Base-by-base conservation (phyloP, 345 rosid genomes). In the Pistacia vera region DNA sequence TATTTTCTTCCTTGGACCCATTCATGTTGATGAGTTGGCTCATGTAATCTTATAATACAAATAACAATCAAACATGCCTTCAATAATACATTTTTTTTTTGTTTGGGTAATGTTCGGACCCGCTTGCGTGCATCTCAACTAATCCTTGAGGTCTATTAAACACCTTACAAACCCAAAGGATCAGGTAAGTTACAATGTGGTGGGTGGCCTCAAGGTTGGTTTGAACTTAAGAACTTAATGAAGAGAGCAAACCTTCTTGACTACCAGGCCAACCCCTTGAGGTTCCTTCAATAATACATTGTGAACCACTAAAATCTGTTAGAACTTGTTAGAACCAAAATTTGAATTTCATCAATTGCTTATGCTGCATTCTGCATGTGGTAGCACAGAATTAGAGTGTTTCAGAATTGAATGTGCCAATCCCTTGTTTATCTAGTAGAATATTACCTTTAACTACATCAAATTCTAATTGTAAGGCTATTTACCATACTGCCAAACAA, bases 371-470 rank as follows among this genome's bases (percentile, higher is more conserved):
- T 56, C 8, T 41, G 41, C 12, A 44, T 4, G 38, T 17, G 16
- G 22, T 9, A 71, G 3, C 8, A 25, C 16, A 12, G 41, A 71
- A 12, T 22, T 41, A 41, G 55, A 61, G 11, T 51, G 46, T 33
- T 70, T 20, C 5, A 18, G 35, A 33, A 22, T 58, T 41, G 64
- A 44, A 5, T 59, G 28, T 8, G 55, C 64, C 12, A 59, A 57
- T 71, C 56, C n/a, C 13, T 36, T 48, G 28, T 41, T 46, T 71
- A 44, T 71, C 75, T 59, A 10, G 20, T 14, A 44, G 75, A 59
- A 22, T 14, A 44, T 71, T 25, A 71, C 13, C 51, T 35, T 30
- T 35, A 54, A 35, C 55, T 55, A 8, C 22, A 35, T 70, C 5
- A 38, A 20, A 70, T 57, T 38, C 35, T 52, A 57, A n/a, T 14